These are phyloP conservation scores for Punica granatum DNA, from an alignment of 345 rosid species.

Conservation along the genomic window DNA sequence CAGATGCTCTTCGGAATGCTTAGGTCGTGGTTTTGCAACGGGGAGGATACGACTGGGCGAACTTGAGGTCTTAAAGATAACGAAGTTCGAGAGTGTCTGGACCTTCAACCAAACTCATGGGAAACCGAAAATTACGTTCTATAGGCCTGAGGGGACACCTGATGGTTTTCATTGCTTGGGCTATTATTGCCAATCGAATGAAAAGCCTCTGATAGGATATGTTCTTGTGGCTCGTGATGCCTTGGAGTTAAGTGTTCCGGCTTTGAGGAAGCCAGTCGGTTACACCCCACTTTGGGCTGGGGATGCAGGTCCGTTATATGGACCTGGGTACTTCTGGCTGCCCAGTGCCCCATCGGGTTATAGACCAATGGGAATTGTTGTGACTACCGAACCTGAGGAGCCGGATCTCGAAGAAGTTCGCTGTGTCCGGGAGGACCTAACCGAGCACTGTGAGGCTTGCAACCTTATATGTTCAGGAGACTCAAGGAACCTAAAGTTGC, in stretches of 20 bases:
- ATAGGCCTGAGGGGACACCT: conserved; percentile 60
- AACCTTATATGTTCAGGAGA: conserved; percentile 35
- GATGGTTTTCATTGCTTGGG: conserved; percentile 69
- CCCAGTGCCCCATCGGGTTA: conserved; percentile 80
- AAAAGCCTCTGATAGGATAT: conserved; percentile 56
- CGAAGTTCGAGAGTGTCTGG: conserved; percentile 57
- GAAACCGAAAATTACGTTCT: conserved; percentile 43
- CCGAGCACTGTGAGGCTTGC: conserved; percentile 59
- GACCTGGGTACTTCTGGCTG: conserved; percentile 64
- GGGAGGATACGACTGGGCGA: conserved; percentile 65
- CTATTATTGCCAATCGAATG: conserved; percentile 61
- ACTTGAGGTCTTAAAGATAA: conserved; percentile 49
- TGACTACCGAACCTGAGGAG: conserved; percentile 34
- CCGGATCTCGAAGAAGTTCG: conserved; percentile 58
- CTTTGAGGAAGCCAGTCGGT: conserved; percentile 49
- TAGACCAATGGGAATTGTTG: conserved; percentile 72
- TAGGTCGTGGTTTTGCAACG: neutral
- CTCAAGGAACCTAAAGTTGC: conserved; percentile 22
- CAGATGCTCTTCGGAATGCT: neutral
- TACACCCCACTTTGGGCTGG: conserved; percentile 50
- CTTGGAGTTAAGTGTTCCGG: conserved; percentile 16
- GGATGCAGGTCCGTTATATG: conserved; percentile 25
- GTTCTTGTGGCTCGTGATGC: conserved; percentile 51
- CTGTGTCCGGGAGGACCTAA: conserved; percentile 78
- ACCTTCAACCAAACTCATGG: conserved; percentile 36